Evolutionary conservation across 495 filamentous ascomycete species (phyloP).

Genomic region (Podospora conica): DNA sequence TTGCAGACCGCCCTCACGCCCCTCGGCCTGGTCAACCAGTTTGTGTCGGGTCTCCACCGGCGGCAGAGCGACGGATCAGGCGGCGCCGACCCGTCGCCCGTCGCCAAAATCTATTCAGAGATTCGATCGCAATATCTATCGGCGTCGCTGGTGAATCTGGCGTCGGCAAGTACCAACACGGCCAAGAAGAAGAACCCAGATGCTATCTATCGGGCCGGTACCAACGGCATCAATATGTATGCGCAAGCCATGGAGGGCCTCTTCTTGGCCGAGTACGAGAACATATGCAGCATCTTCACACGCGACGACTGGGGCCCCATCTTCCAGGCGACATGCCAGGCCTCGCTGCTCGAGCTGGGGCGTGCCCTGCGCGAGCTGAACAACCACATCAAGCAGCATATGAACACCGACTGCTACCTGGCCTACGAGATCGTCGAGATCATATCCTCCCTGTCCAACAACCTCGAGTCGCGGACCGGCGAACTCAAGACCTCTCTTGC

Average conservation of each 20-base stretch:
- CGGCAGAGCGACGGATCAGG: slow-evolving; percentile 24
- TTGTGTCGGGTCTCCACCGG: slow-evolving; percentile 29
- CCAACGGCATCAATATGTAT: slow-evolving; percentile 88
- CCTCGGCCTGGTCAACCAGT: slow-evolving; percentile 47
- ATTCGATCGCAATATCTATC: slow-evolving; percentile 79
- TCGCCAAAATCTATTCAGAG: slow-evolving; percentile 73
- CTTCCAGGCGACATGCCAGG: slow-evolving; percentile 68
- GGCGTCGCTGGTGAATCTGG: slow-evolving; percentile 72
- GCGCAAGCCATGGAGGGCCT: slow-evolving; percentile 79
- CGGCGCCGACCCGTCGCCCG: slow-evolving; percentile 56
- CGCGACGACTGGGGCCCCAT: slow-evolving; percentile 76
- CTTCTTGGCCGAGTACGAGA: slow-evolving; percentile 82
- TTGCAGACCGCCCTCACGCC: slow-evolving; percentile 44
- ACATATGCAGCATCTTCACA: slow-evolving; percentile 74
- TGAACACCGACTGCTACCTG: slow-evolving; percentile 90
- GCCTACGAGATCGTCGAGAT: slow-evolving; percentile 95
- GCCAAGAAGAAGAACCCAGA: slow-evolving; percentile 73
- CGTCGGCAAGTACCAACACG: slow-evolving; percentile 81
- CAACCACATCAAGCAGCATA: slow-evolving; percentile 74
- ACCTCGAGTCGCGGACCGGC: slow-evolving; percentile 73
- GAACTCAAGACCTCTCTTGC: slow-evolving; percentile 78
- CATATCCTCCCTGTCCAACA: slow-evolving; percentile 70
- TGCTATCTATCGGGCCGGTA: slow-evolving; percentile 81
- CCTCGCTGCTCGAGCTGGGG: slow-evolving; percentile 70
- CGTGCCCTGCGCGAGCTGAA: slow-evolving; percentile 87